Base-by-base conservation (phyloP, 176 grass and related monocot species). In the Saccharum officinarum region DNA sequence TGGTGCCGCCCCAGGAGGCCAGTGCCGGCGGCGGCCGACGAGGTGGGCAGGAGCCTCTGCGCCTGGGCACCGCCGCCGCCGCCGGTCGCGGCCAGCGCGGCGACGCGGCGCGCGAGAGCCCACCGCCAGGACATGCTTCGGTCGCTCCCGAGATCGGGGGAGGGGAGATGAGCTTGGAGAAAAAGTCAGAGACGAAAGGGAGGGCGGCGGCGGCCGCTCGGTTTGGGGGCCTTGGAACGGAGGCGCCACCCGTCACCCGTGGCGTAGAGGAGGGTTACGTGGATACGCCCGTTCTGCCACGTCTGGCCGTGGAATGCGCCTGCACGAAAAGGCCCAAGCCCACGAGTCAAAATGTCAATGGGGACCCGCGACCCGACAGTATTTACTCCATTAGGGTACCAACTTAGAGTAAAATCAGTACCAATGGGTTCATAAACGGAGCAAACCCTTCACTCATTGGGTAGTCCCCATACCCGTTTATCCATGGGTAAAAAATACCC, bases 111-210 rank as follows among this genome's bases (percentile, higher is more conserved):
- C 30, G 89, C 84, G 30, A 90, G 68, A 69, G 80, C 80, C 89
- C 89, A 83, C 16, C 75, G 84, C 84, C 80, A 84, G n/a, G 89
- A 80, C 89, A 90, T 90, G 67, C 76, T 52, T 49, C 71, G n/a
- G 42, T 36, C 65, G 6, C 71, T 82, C 54, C 83, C 71, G 74
- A 68, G 89, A 91, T 91, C 76, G 81, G 11, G 73, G 57, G 79
- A 50, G 36, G 36, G 16, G 22, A 84, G 64, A 40, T 41, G 49
- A 90, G 42, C 84, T 90, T 87, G 89, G 67, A 83, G 80, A 87
- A 69, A 83, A 87, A 83, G 84, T 87, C 80, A 80, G 79, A 78
- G 64, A 30, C 3, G 65, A 13, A 63, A 52, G 14, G 6, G 18
- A 38, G 13, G 74, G 74, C 36, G 81, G 87, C 81, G 78, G 38